These are phyloP conservation scores for Salix udensis DNA, from an alignment of 345 rosid species.

Conservation along the genomic window DNA sequence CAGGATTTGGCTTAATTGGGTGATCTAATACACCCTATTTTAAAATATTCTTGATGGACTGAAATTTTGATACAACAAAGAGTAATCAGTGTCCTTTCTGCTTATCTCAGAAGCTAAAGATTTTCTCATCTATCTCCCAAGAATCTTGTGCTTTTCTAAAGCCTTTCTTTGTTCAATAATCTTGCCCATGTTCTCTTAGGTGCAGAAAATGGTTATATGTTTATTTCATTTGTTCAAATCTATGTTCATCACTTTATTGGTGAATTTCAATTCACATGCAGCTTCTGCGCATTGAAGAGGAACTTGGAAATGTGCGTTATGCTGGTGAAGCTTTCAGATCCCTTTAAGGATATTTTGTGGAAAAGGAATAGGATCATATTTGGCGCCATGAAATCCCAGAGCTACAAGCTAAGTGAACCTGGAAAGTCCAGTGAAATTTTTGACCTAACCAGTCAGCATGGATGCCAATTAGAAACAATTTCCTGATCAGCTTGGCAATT, in stretches of 20 bases:
- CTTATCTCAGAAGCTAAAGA: neutral
- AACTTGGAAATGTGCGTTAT: slow-evolving; percentile 75
- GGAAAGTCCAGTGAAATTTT: slow-evolving; percentile 3
- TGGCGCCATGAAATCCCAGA: neutral
- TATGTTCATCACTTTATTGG: neutral
- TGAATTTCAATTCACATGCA: slow-evolving; percentile 33
- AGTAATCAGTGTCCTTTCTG: neutral
- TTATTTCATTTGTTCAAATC: neutral
- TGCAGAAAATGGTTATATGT: neutral
- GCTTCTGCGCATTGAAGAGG: slow-evolving; percentile 98
- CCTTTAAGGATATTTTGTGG: slow-evolving; percentile 37
- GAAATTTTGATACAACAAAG: neutral
- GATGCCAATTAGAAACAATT: neutral
- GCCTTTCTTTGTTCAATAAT: neutral
- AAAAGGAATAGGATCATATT: neutral
- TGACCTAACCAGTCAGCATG: neutral
- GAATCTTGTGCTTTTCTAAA: neutral
- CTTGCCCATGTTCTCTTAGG: neutral
- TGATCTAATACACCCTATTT: neutral
- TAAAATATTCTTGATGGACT: neutral
- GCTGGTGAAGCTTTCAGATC: slow-evolving; percentile 91
- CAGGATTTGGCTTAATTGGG: neutral
- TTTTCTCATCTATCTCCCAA: neutral
- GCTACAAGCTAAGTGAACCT: neutral
- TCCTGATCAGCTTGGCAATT: neutral